These are phyloP conservation scores for Butyriboletus loyo DNA, from an alignment of 768 basidiomycete genomes.

Conservation along the genomic window DNA sequence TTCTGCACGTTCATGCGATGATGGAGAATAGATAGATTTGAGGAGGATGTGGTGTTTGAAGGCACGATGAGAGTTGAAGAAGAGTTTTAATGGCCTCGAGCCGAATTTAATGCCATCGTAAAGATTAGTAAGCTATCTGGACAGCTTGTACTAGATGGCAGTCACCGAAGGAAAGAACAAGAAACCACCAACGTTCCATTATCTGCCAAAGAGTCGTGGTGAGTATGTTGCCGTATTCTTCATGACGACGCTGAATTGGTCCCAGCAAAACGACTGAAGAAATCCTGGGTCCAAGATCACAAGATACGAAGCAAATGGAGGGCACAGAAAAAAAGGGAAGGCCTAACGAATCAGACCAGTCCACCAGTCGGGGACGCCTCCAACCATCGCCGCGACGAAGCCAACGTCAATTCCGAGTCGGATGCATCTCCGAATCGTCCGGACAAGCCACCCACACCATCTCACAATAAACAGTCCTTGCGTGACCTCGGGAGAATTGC, in stretches of 20 bases:
- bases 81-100: constrained; percentile 6
- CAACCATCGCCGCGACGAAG: background rate
- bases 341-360: constrained; percentile 20
- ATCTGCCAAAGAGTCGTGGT: constrained; percentile 66
- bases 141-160: background rate
- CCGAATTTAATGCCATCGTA: constrained; percentile 22
- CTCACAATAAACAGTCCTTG: constrained; percentile 33
- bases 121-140: constrained; percentile 25
- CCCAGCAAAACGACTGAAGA: constrained; percentile 77
- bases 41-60: constrained; percentile 46
- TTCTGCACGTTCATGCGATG: constrained; percentile 96
- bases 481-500: constrained; percentile 63
- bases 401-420: background rate
- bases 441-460: constrained; percentile 5
- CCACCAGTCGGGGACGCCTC: background rate
- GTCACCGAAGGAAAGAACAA: constrained; percentile 32
- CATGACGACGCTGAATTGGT: constrained; percentile 3
- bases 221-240: constrained; percentile 8
- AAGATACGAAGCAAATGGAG: constrained; percentile 82
- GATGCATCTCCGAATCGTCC: background rate
- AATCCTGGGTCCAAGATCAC: constrained; percentile 70
- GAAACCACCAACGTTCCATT: constrained; percentile 67
- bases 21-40: constrained; percentile 40
- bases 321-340: constrained; percentile 57
- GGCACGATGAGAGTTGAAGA: constrained; percentile 30